Evolutionary conservation across 1,284 basidiomycete genomes (phyloP).

Genomic region (Afroboletus lepidellus): DNA sequence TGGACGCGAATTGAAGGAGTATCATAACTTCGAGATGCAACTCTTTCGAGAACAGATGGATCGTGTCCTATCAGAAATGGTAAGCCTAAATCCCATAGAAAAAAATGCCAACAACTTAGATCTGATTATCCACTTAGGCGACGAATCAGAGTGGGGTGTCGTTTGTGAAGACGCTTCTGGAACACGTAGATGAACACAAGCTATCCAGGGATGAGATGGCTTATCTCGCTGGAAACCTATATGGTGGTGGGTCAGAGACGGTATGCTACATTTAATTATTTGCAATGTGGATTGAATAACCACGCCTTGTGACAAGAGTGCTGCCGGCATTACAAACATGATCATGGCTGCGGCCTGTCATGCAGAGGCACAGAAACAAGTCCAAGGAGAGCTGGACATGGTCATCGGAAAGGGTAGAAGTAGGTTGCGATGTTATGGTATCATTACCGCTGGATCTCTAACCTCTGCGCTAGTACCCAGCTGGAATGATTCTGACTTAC

Average conservation of each 20-base stretch:
- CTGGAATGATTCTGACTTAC: conserved; percentile 29
- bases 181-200: background rate
- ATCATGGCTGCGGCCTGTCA: background rate
- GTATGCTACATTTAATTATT: background rate
- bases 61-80: background rate
- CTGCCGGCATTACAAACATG: background rate
- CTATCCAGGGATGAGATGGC: background rate
- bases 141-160: background rate
- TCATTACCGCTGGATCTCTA: background rate
- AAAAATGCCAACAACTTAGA: background rate
- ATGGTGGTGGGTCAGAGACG: background rate
- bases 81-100: background rate
- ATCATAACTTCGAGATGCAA: background rate
- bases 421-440: background rate
- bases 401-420: background rate
- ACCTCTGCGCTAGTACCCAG: background rate
- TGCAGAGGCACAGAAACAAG: background rate
- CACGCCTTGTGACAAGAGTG: background rate
- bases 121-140: background rate
- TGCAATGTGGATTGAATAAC: too few species aligned
- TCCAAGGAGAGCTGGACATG: background rate
- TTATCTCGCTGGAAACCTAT: background rate
- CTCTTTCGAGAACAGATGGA: background rate
- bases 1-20: background rate
- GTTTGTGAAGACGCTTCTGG: background rate